A percentile compares a stretch with the other conserved stretches of the same genome.
These are phyloP conservation scores for Saussurea involucrata DNA, from an alignment of 129 eudicot species.

Conservation along the genomic window DNA sequence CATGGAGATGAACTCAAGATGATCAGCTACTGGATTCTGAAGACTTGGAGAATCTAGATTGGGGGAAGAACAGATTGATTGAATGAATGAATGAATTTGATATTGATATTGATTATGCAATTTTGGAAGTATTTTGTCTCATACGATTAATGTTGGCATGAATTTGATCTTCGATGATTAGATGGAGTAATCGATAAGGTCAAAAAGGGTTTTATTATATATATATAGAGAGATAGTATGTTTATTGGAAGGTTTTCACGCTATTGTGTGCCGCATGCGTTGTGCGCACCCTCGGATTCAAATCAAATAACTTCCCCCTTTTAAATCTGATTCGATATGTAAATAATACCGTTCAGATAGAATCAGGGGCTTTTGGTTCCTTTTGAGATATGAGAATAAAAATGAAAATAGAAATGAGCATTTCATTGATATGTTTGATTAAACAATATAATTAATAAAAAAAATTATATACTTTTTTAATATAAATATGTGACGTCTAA, in stretches of 20 bases:
- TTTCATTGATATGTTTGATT: too few relatives aligned
- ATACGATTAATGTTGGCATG: constrained; percentile 8
- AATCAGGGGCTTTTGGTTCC: too few relatives aligned
- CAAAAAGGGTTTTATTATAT: constrained; percentile 6
- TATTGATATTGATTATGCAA: neutral
- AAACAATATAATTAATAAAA: too few relatives aligned
- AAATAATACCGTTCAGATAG: too few relatives aligned
- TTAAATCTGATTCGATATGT: neutral
- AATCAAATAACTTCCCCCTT: neutral
- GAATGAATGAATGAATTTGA: constrained; percentile 11
- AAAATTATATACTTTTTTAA: too few relatives aligned
- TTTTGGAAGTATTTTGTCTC: constrained; percentile 4
- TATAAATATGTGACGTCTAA: too few relatives aligned
- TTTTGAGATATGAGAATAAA: too few relatives aligned
- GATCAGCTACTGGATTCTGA: constrained; percentile 20
- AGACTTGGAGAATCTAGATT: neutral
- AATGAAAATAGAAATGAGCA: too few relatives aligned
- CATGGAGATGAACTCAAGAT: constrained; percentile 16
- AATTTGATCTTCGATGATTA: constrained; percentile 12
- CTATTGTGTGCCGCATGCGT: constrained; percentile 34
- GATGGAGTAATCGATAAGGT: constrained; percentile 22
- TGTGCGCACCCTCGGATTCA: neutral
- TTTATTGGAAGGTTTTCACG: constrained; percentile 13
- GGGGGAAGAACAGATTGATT: constrained; percentile 11
- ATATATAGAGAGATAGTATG: too few relatives aligned